Conservation (phyloP, 139 green algal genomes). For the Chlorella sp. region DNA sequence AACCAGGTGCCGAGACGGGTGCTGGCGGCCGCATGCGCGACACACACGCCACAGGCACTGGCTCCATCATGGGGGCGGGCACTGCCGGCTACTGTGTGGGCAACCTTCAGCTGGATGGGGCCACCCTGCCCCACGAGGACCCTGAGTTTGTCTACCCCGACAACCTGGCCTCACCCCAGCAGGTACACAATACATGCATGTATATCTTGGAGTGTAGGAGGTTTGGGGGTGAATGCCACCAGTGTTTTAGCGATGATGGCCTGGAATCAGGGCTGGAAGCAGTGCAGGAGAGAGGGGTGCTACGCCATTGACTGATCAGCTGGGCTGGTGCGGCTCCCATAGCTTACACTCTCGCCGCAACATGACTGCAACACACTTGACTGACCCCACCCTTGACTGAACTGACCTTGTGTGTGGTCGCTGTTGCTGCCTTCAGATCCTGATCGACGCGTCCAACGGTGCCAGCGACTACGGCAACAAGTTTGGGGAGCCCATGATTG, state of each 20-base stretch:
- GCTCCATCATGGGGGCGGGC: conserved; percentile 89
- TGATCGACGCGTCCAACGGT: conserved; percentile 97
- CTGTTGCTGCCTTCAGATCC: conserved; percentile 93
- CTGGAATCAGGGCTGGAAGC: too few relatives aligned
- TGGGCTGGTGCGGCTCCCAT: too few relatives aligned
- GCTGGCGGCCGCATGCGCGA: conserved; percentile 94
- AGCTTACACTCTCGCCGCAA: too few relatives aligned
- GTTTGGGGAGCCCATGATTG: conserved; percentile 96
- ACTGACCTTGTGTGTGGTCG: too few relatives aligned
- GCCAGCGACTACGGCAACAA: conserved; percentile 99
- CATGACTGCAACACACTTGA: too few relatives aligned
- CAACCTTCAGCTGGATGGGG: conserved; percentile 79
- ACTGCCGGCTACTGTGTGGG: conserved; percentile 96
- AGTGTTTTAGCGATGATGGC: too few relatives aligned
- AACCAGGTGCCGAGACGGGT: conserved; percentile 91
- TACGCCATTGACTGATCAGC: too few relatives aligned
- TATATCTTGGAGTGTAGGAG: too few relatives aligned
- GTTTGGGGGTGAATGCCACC: too few relatives aligned
- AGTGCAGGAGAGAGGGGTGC: too few relatives aligned
- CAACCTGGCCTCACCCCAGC: conserved; percentile 32
- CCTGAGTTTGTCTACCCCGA: conserved; percentile 17
- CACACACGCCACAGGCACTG: conserved; percentile 96
- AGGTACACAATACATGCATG: too few relatives aligned
- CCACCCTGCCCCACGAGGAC: conserved; percentile 43
- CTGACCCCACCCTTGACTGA: too few relatives aligned